Base-by-base conservation (phyloP, 768 basidiomycete genomes). In the Paxillus rubicundulus region DNA sequence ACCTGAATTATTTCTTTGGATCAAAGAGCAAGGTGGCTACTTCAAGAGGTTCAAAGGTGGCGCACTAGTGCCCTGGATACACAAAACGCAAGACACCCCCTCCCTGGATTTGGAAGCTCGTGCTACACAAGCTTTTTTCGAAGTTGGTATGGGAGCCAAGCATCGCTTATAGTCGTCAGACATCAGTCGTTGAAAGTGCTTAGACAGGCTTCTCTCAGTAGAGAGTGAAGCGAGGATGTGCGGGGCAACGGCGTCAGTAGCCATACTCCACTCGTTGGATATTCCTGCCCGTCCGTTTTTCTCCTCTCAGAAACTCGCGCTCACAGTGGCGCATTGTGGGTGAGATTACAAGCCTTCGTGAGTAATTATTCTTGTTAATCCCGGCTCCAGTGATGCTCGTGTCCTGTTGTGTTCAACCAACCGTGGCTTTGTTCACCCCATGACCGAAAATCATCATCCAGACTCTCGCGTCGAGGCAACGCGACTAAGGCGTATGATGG, bases 371-470 rank as follows among this genome's bases (percentile, higher is more conserved):
- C 20, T 40, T 38, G 49, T 44, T 61, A 34, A 62, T 58, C 20
- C 49, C 54, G 6, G 32, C 18, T 28, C 39, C 59, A 95, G 94
- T 5, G 95, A 98, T 69, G 96, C 95, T 2, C 82, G 92, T 34
- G 90, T 94, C 5, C 68, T 98, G 12, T 72, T 99, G 37, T 91
- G 91, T 53, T 78, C 86, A 6, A 84, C 85, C 0, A 72, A 85
- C 17, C 82, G 80, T 28, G 94, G 93, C 1, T 72, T 76, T 41
- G 90, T 86, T n/a, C 73, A 80, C 42, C 81, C 91, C 2, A 89
- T 98, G 81, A 97, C 97, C 0, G 92, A 98, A 72, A 86, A 83
- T 27, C 97, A 99, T 65, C 96, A 98, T 66, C 88, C 93, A n/a
- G 96, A 98, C 61, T 81, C 91, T 20, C 85, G 85, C 32, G 78